phyloP scores from a whole-genome alignment of 805 yeast genomes.

The Candida orba region DNA sequence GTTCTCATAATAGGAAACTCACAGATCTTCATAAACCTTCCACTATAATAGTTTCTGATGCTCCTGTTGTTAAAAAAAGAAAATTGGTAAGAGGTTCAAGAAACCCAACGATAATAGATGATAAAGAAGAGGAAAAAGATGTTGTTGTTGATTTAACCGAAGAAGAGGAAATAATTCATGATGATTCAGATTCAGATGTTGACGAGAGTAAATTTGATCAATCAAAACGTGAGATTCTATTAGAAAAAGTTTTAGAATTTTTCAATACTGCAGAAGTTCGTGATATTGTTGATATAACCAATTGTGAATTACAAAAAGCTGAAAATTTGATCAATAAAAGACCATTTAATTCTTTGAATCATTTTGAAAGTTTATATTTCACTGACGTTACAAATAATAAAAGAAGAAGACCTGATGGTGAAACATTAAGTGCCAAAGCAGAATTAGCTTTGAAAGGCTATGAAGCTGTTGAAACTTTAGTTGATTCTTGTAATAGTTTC shows the following conservation, averaged over 20 bases:
- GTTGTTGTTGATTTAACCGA: conserved; percentile 16
- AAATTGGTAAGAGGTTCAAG: conserved; percentile 33
- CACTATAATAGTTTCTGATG: not conserved
- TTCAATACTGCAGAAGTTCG: conserved; percentile 68
- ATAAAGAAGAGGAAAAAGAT: not conserved
- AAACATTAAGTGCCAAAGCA: conserved; percentile 64
- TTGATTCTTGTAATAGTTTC: conserved; percentile 71
- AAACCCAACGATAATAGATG: conserved; percentile 11
- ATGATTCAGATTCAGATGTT: conserved; percentile 41
- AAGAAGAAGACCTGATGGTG: conserved; percentile 56
- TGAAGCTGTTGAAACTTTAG: conserved; percentile 89
- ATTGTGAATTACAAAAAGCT: conserved; percentile 61
- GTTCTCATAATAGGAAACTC: conserved; percentile 15
- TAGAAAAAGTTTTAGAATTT: conserved; percentile 63
- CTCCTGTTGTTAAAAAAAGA: conserved; percentile 26
- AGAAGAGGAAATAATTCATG: conserved; percentile 38
- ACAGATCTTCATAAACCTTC: not conserved
- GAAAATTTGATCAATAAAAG: conserved; percentile 54
- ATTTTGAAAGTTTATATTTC: conserved; percentile 53
- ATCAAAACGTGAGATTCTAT: conserved; percentile 32
- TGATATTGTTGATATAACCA: conserved; percentile 77
- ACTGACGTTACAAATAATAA: conserved; percentile 23
- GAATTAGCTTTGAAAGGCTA: conserved; percentile 74
- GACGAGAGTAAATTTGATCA: conserved; percentile 27
- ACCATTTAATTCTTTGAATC: conserved; percentile 58